Evolutionary conservation across 805 yeast genomes (phyloP), one percentile per base, ranked within the genome.

Genomic region (Metschnikowia dekortorum): DNA sequence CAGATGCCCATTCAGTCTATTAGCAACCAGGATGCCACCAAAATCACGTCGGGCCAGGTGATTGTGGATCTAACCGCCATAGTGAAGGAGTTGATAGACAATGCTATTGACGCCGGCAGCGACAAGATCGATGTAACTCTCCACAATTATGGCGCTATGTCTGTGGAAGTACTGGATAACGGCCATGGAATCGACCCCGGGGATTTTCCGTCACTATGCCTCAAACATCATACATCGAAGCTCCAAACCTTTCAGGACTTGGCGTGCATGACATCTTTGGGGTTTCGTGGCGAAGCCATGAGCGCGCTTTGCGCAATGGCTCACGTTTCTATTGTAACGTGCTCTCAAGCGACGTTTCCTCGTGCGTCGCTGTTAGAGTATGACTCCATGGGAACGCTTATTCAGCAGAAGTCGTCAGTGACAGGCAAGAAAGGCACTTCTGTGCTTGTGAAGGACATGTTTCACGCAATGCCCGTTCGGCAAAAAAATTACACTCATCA

Each of bases 1-100:
- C 16, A 31, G 10, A 53, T 53, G 56, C 32, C 58, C 29, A 68
- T 68, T 18, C 46, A 54, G 29, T 59, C 56, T 26, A 61, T 68
- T 8, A 73, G 71, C 34, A 55, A 55, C 1, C 57, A 59, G 8
- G 96, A 91, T 57, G 76, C 90, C 6, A 88, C 87, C 56, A 74
- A 78, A 52, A 81, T 92, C 50, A 89, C 97, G 0, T 89, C 97
- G 0, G 97, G 97, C 0, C 99, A 94, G 65, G 98, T 94, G 11
- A 87, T 94, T 10, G 79, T 84, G 5, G 96, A 88, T 58, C 67
- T 94, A 39, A 73, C 81, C 0, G 82, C 92, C 0, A 86, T 88
- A 0, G 83, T 86, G 31, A 92, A 92, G 62, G 99, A 92, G 64
- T 69, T 91, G 1, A 75, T 94, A 2, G 99, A 92, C 60, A 92